phyloP scores from a whole-genome alignment of 163 green algal species.

The Coccomyxa subellipsoidea region DNA sequence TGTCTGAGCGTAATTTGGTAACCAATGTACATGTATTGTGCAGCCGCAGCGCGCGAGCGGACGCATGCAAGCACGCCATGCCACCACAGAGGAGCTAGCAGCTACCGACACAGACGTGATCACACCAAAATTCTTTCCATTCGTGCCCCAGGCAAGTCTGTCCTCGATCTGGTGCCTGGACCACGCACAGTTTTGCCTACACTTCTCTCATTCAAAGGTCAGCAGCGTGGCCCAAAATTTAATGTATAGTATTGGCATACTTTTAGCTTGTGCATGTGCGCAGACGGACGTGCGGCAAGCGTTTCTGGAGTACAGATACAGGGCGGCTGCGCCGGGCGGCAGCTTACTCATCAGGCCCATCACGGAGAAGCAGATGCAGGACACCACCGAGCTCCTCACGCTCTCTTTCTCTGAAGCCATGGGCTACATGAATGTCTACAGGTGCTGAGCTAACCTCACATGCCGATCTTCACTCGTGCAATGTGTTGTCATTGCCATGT shows the following conservation, averaged over 20 bases:
- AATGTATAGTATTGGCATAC: no score
- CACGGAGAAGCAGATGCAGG: constrained; percentile 14
- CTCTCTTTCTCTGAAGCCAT: constrained; percentile 42
- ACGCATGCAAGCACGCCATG: background rate
- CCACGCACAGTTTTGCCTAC: background rate
- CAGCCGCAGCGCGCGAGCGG: background rate
- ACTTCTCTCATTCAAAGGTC: background rate
- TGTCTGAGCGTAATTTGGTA: no score
- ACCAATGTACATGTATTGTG: no score
- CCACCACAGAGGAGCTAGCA: background rate
- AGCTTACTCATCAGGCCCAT: constrained; percentile 32
- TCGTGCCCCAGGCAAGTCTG: background rate
- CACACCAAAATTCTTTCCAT: background rate
- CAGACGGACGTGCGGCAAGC: background rate
- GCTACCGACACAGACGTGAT: background rate
- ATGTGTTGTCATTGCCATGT: no score
- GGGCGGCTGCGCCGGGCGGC: background rate
- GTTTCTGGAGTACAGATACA: constrained; percentile 1
- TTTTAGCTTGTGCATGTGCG: background rate
- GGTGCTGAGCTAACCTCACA: no score
- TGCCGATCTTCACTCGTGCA: no score
- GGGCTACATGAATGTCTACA: constrained; percentile 35
- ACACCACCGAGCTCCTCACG: constrained; percentile 36
- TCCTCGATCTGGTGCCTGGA: background rate
- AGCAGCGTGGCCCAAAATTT: no score